phyloP scores from a whole-genome alignment of 148 eudicot species.

The Camellia japonica region DNA sequence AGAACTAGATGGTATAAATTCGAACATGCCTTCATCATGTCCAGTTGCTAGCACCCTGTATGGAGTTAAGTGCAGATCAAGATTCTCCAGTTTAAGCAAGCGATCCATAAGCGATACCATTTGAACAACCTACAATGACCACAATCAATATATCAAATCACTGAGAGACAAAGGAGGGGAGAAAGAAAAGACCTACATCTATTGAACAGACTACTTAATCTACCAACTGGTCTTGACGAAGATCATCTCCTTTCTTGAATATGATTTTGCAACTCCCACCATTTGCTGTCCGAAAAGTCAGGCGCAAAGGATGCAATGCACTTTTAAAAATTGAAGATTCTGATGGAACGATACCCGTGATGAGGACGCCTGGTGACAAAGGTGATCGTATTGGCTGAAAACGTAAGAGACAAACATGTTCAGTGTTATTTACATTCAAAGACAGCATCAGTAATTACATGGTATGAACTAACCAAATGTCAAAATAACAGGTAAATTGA shows the following conservation, averaged over 20 bases:
- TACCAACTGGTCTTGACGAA: slow-evolving; percentile 99
- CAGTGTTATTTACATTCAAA: neutral
- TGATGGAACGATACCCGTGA: slow-evolving; percentile 86
- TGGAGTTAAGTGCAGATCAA: slow-evolving; percentile 93
- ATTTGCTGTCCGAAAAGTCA: slow-evolving; percentile 75
- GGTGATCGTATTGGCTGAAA: slow-evolving; percentile 94
- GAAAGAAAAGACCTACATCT: neutral
- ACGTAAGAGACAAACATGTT: neutral
- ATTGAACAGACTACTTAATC: slow-evolving; percentile 4
- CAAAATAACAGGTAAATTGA: neutral
- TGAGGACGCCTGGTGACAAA: slow-evolving; percentile 75
- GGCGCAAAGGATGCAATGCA: slow-evolving; percentile 79
- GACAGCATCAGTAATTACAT: neutral
- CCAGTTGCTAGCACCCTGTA: slow-evolving; percentile 95
- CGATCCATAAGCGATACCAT: slow-evolving; percentile 98
- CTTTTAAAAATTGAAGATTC: slow-evolving; percentile 93
- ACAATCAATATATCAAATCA: slow-evolving; percentile 10
- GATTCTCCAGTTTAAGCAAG: slow-evolving; percentile 91
- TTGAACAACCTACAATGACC: slow-evolving; percentile 72
- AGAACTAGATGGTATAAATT: slow-evolving; percentile 93
- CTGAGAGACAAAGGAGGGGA: neutral
- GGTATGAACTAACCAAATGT: neutral
- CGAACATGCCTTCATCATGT: slow-evolving; percentile 97
- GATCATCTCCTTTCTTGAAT: slow-evolving; percentile 96
- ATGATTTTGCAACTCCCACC: slow-evolving; percentile 88